phyloP scores from a whole-genome alignment of 192 early-diverging fungal species.

The Podila epigama region DNA sequence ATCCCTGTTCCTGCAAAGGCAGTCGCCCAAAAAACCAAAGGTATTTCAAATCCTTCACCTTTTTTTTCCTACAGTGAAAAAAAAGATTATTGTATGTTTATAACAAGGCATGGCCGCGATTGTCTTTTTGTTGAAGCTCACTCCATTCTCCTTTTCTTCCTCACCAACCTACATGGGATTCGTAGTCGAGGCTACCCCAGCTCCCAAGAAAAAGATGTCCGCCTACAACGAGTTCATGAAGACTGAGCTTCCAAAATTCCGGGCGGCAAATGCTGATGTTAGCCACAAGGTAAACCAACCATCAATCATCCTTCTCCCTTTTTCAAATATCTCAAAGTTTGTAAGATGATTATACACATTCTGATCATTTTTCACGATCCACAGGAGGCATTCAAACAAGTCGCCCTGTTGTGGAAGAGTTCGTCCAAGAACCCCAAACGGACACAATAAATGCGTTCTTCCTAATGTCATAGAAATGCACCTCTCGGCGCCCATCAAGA shows the following conservation, averaged over 20 bases:
- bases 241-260: slow-evolving; percentile 60
- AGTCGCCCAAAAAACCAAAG: too few relatives aligned
- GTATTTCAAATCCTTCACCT: too few relatives aligned
- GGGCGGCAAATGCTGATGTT: slow-evolving; percentile 52
- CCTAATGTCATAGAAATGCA: not conserved
- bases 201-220: slow-evolving; percentile 50
- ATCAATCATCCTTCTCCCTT: not conserved
- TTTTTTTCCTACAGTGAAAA: too few relatives aligned
- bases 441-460: not conserved
- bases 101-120: too few relatives aligned
- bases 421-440: slow-evolving; percentile 60
- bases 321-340: not conserved
- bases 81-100: too few relatives aligned
- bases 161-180: not conserved
- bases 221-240: slow-evolving; percentile 67
- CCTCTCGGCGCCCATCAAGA: not conserved
- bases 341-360: not conserved
- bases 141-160: not conserved
- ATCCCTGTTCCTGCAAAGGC: too few relatives aligned
- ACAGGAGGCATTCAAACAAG: slow-evolving; percentile 59
- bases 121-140: too few relatives aligned
- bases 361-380: not conserved
- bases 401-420: slow-evolving; percentile 55
- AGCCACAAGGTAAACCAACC: slow-evolving; percentile 50
- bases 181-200: not conserved